These are phyloP conservation scores for Xylaria sp. DNA, from an alignment of 2,329 filamentous ascomycete species.

Conservation along the genomic window DNA sequence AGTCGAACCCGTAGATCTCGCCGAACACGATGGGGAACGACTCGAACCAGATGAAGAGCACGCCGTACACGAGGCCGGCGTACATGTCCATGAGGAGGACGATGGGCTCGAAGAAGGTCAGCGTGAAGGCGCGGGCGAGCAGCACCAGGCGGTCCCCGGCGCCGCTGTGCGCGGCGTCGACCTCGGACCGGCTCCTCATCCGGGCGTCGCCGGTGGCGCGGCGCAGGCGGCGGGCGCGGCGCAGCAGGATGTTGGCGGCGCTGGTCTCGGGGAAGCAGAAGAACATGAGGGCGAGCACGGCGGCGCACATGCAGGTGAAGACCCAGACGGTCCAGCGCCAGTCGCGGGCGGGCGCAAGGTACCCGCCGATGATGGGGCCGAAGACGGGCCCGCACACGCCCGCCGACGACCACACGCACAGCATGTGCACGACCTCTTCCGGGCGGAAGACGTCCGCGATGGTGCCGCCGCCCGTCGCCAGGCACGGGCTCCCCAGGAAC, in stretches of 20 bases:
- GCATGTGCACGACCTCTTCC: slow-evolving; percentile 44
- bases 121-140: slow-evolving; percentile 28
- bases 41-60: slow-evolving; percentile 56
- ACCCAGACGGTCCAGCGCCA: slow-evolving; percentile 58
- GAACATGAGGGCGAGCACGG: slow-evolving; percentile 47
- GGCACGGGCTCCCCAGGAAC: slow-evolving; percentile 43
- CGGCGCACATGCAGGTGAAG: slow-evolving; percentile 46
- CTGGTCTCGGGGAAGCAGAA: slow-evolving; percentile 59
- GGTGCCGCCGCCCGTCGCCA: slow-evolving; percentile 35
- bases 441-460: slow-evolving; percentile 38
- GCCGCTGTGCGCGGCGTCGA: slow-evolving; percentile 48
- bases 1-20: slow-evolving; percentile 52
- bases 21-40: slow-evolving; percentile 57
- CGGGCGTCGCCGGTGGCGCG: slow-evolving; percentile 28
- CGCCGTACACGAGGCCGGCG: slow-evolving; percentile 51
- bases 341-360: slow-evolving; percentile 44
- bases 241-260: slow-evolving; percentile 54
- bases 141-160: slow-evolving; percentile 54
- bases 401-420: slow-evolving; percentile 48
- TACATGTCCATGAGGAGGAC: slow-evolving; percentile 54
- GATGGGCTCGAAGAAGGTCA: slow-evolving; percentile 53
- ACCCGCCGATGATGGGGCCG: slow-evolving; percentile 52
- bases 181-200: slow-evolving; percentile 59
- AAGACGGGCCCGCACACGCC: slow-evolving; percentile 49
- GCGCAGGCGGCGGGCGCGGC: slow-evolving; percentile 54